A percentile compares a stretch with the other conserved stretches of the same genome.
These are phyloP conservation scores for Nicotiana rustica DNA, from an alignment of 305 asterid genomes.

Conservation along the genomic window DNA sequence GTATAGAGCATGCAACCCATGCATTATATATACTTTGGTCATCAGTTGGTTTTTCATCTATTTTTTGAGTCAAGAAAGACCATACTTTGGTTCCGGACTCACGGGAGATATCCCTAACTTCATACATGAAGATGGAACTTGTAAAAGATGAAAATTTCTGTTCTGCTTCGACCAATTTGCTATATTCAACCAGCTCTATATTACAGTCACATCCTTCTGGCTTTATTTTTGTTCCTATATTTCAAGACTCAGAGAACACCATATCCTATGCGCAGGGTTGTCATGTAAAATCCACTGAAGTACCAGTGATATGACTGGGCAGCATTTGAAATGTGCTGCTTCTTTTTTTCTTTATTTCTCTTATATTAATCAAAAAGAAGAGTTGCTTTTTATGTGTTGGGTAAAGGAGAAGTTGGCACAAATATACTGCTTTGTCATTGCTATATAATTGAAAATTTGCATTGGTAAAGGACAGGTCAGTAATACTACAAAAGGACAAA, in stretches of 20 bases:
- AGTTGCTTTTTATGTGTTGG: not conserved
- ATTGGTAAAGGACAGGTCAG: not conserved
- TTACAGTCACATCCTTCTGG: constrained; percentile 8
- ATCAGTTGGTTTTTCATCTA: too few species aligned
- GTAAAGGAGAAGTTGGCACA: not conserved
- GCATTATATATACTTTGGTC: too few species aligned
- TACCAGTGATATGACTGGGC: not conserved
- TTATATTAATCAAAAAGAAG: not conserved
- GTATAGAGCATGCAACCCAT: too few species aligned
- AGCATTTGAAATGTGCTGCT: not conserved
- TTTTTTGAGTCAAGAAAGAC: too few species aligned
- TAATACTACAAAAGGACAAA: not conserved
- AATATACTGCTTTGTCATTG: not conserved
- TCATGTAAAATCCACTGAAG: constrained; percentile 13
- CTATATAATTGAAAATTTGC: not conserved
- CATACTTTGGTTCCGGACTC: too few species aligned
- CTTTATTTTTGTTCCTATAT: not conserved
- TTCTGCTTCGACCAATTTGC: not conserved
- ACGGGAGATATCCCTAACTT: not conserved
- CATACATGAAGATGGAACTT: constrained; percentile 20
- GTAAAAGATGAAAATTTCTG: not conserved
- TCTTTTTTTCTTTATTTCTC: not conserved
- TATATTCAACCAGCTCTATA: constrained; percentile 3
- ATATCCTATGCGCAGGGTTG: constrained; percentile 10
- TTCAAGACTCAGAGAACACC: constrained; percentile 10